A percentile compares a stretch with the other conserved stretches of the same genome.
Evolutionary conservation across 169 alveolate species (phyloP).

Genomic region (Eimeria tenella): DNA sequence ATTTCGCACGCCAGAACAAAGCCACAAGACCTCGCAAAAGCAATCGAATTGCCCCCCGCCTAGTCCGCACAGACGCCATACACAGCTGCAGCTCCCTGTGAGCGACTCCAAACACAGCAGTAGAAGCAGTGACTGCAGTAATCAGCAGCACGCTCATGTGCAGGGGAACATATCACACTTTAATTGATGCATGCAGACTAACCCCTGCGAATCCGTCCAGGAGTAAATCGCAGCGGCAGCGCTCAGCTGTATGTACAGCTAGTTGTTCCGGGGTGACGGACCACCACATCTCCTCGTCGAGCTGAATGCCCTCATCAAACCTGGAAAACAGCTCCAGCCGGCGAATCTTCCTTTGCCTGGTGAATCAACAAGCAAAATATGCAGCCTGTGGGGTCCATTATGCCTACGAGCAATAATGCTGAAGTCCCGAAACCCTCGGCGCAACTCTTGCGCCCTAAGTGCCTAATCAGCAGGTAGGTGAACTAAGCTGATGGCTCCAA

Average conservation of each 20-base stretch:
- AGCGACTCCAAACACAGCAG: background rate
- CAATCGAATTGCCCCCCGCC: conserved; percentile 74
- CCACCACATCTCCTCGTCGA: conserved; percentile 79
- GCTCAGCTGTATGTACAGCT: conserved; percentile 77
- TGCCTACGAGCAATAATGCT: too few relatives aligned
- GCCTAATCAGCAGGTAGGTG: too few relatives aligned
- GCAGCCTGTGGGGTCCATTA: background rate
- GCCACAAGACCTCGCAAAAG: conserved; percentile 68
- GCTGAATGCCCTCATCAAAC: conserved; percentile 72
- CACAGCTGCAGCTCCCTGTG: background rate
- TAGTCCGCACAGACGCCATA: background rate
- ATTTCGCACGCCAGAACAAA: conserved; percentile 68
- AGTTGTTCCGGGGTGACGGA: conserved; percentile 79
- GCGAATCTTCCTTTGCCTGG: conserved; percentile 49
- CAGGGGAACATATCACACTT: background rate
- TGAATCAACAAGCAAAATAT: background rate
- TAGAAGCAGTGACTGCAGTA: background rate
- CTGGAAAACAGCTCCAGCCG: conserved; percentile 57
- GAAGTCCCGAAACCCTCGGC: too few relatives aligned
- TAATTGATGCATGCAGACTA: background rate
- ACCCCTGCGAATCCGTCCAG: conserved; percentile 78
- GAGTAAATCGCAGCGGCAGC: conserved; percentile 71
- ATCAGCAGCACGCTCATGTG: background rate
- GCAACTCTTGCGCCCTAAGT: too few relatives aligned
- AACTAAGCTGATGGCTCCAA: too few relatives aligned